phyloP scores from a whole-genome alignment of 805 yeast genomes.

The Candida sanyiensis region DNA sequence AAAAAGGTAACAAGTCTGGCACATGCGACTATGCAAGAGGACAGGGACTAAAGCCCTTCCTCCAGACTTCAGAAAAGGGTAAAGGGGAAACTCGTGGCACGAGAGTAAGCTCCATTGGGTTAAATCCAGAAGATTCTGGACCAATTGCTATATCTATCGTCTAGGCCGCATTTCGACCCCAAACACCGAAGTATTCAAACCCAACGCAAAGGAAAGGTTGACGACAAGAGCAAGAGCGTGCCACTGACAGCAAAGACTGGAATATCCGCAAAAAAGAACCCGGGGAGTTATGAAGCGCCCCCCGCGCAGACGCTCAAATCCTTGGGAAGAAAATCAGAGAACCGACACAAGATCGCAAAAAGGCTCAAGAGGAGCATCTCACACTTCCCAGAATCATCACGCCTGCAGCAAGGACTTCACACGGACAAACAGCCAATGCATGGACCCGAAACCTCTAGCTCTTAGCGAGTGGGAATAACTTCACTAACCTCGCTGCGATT shows the following conservation, averaged over 20 bases:
- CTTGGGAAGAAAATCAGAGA: slow-evolving; percentile 2
- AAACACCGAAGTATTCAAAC: slow-evolving; percentile 50
- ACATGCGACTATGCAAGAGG: slow-evolving; percentile 55
- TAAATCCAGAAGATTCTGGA: slow-evolving; percentile 25
- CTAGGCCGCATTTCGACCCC: slow-evolving; percentile 43
- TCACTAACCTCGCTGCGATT: slow-evolving; percentile 44
- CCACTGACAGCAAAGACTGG: slow-evolving; percentile 1
- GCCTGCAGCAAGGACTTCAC: too few species aligned
- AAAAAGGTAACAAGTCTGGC: slow-evolving; percentile 40
- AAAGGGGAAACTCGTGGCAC: slow-evolving; percentile 51
- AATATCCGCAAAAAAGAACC: too few species aligned
- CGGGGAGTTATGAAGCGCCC: too few species aligned
- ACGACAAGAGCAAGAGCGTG: neutral
- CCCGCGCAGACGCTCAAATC: neutral
- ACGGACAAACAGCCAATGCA: neutral
- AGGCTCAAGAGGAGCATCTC: slow-evolving; percentile 25
- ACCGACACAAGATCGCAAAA: slow-evolving; percentile 10
- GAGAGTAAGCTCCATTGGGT: slow-evolving; percentile 89
- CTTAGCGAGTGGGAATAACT: slow-evolving; percentile 33
- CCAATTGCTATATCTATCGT: slow-evolving; percentile 75
- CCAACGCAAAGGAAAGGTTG: slow-evolving; percentile 4
- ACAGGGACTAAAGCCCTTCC: slow-evolving; percentile 16
- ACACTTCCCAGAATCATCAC: neutral
- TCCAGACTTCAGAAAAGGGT: slow-evolving; percentile 18
- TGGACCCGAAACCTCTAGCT: slow-evolving; percentile 1